Evolutionary conservation across 192 early-diverging fungal genomes (phyloP).

Genomic region (Funneliformis mosseae): DNA sequence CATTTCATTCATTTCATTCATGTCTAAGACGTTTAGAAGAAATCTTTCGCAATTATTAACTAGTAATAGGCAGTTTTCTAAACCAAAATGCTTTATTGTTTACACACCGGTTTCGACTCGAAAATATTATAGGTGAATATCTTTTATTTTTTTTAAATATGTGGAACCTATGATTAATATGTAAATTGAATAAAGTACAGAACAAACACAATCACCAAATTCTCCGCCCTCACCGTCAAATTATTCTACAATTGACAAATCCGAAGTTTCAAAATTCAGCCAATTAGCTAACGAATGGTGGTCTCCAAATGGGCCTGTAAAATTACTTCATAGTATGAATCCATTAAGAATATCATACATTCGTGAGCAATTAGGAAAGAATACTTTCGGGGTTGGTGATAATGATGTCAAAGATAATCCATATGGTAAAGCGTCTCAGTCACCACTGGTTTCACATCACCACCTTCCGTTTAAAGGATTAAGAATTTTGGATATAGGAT

Average conservation of each 20-base stretch:
- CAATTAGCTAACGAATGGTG: constrained; percentile 83
- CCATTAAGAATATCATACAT: constrained; percentile 76
- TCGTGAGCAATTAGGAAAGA: constrained; percentile 48
- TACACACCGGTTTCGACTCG: not conserved
- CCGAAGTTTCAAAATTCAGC: constrained; percentile 78
- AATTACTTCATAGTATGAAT: constrained; percentile 81
- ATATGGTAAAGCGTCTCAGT: too few species aligned
- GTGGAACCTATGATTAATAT: not conserved
- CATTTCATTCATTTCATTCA: too few species aligned
- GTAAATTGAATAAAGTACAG: not conserved
- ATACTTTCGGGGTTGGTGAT: constrained; percentile 25
- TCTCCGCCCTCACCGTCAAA: not conserved
- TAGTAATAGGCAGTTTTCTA: not conserved
- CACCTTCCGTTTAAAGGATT: constrained; percentile 56
- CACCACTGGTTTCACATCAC: not conserved
- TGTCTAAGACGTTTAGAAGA: too few species aligned
- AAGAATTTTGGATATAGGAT: constrained; percentile 85
- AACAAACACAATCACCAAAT: not conserved
- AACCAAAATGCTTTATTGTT: not conserved
- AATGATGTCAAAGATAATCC: not conserved
- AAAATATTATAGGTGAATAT: not conserved
- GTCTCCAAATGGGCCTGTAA: constrained; percentile 84
- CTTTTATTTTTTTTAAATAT: not conserved
- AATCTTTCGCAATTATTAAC: not conserved
- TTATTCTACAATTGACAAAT: constrained; percentile 59